Conservation (phyloP, 2,329 filamentous ascomycete genomes). For the Catunica adiposa region DNA sequence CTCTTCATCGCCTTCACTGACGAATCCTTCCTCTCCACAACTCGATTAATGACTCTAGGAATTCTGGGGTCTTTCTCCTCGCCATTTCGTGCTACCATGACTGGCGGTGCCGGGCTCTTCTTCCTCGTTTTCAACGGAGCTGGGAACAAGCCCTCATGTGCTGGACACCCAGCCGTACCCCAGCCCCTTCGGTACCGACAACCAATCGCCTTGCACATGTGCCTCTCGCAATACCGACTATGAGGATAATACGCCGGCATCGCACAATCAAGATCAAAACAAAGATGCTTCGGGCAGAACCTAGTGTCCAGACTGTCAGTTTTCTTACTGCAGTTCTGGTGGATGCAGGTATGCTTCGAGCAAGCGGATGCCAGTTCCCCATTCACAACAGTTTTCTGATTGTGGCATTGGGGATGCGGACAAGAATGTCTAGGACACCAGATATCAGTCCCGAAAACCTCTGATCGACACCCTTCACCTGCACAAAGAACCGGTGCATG, state of each 20-base stretch:
- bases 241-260: background rate
- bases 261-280: conserved; percentile 1
- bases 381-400: conserved; percentile 5
- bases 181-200: background rate
- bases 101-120: background rate
- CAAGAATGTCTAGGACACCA: conserved; percentile 4
- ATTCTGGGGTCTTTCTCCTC: background rate
- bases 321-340: background rate
- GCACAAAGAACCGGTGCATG: conserved; percentile 4
- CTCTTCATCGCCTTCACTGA: too few species aligned
- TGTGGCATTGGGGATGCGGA: background rate
- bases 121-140: conserved; percentile 3
- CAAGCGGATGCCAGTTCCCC: background rate
- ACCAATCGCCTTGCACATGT: conserved; percentile 2
- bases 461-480: background rate
- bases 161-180: background rate
- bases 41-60: too few species aligned
- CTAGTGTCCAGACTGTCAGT: background rate
- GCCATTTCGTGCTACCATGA: conserved; percentile 4
- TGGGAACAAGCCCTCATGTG: conserved; percentile 3
- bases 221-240: background rate
- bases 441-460: background rate
- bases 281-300: conserved; percentile 5
- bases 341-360: conserved; percentile 3
- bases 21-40: too few species aligned